Evolutionary conservation across 2,329 filamentous ascomycete species (phyloP), one percentile per base, ranked within the genome.

Genomic region (Neopestalotiopsis sp.): DNA sequence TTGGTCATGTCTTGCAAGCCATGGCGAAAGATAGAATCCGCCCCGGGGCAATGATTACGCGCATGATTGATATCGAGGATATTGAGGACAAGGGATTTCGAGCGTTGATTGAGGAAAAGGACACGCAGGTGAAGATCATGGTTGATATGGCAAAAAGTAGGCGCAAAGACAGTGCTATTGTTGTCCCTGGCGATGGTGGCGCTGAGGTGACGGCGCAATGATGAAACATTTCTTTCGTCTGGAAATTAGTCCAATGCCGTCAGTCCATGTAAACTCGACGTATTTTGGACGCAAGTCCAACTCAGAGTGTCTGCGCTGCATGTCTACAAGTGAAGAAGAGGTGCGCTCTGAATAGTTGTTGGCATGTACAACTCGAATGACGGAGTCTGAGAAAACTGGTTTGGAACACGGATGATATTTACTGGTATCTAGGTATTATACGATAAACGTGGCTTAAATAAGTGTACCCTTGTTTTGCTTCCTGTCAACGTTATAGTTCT

Each of bases 61-160:
- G 84, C 63, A 88, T 82, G 73, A 87, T 91, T 57, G 76, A 80
- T 65, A 78, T 91, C 56, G 84, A 88, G 20, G 81, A 88, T n/a
- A 77, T 90, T 12, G 86, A 89, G 0, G 83, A 90, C 49, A 82
- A 86, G 52, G 89, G 88, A 0, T 87, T 90, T 71, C 82, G 85
- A 68, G 82, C 86, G 1, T 78, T 91, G 68, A 86, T 90, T 45
- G 78, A 86, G 7, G 85, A 91, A 70, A 89, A 88, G 74, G 88
- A 90, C 61, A 86, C 84, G 66, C 88, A 91, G 73, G 88, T 91
- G 32, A 91, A 91, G 79, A 87, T 91, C 38, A 71, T 91, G 64
- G 86, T 91, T 1, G 84, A 89, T 57, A 58, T 66, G 64, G 30
- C 14, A 6, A 24, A 24, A 28, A 28, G 20, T 10, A 38, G 42